Percentiles rank a stretch among this genome's conserved stretches.
phyloP scores from a whole-genome alignment of 345 rosid genomes.

The Aethionema arabicum region DNA sequence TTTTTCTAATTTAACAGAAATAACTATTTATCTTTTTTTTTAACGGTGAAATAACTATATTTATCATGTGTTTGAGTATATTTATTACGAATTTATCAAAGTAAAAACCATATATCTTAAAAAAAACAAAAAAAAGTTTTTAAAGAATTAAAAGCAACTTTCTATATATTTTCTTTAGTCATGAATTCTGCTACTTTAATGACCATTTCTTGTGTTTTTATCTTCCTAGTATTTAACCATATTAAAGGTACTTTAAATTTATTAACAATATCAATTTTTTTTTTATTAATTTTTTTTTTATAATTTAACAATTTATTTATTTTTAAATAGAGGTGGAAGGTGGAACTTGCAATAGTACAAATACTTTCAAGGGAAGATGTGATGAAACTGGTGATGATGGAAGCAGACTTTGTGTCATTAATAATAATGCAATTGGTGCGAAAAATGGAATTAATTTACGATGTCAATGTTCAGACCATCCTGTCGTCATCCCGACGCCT shows the following conservation, averaged over 20 bases:
- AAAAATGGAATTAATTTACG: neutral
- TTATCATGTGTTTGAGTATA: slow-evolving; percentile 19
- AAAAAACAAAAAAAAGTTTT: neutral
- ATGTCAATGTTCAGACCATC: slow-evolving; percentile 28
- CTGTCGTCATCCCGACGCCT: slow-evolving; percentile 11
- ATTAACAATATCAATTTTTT: neutral
- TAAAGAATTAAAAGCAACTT: neutral
- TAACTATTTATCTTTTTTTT: too few relatives aligned
- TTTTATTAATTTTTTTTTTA: neutral
- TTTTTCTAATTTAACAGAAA: neutral
- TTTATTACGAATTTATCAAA: slow-evolving; percentile 1
- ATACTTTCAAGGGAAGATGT: slow-evolving; percentile 25
- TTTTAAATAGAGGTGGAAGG: slow-evolving; percentile 6
- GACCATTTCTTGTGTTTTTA: slow-evolving; percentile 7
- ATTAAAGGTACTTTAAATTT: slow-evolving; percentile 15
- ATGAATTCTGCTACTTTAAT: slow-evolving; percentile 17
- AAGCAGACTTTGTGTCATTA: slow-evolving; percentile 8
- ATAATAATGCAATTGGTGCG: neutral
- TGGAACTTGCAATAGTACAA: slow-evolving; percentile 9
- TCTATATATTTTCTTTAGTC: neutral
- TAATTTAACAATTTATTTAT: neutral
- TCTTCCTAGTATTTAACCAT: slow-evolving; percentile 5
- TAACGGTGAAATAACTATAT: neutral
- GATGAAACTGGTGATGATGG: slow-evolving; percentile 26
- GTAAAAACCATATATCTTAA: neutral